Evolutionary conservation across 2,329 filamentous ascomycete genomes (phyloP), one percentile per base, ranked within the genome.

Genomic region (Exophiala bonariae): DNA sequence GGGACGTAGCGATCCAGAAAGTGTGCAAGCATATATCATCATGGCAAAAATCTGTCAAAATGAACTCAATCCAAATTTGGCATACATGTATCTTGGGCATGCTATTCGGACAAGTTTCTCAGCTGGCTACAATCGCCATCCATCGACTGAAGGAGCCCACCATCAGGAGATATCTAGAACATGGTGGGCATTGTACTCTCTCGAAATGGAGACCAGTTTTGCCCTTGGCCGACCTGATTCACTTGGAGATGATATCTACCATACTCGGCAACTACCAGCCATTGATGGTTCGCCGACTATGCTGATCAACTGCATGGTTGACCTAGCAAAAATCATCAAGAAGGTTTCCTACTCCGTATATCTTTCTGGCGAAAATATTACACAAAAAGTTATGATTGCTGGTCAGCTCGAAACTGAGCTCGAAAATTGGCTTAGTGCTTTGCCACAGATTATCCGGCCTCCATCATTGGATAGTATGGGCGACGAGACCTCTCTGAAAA

Each of bases 41-140:
- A 66, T 77, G 64, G 73, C 73, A 4, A 75, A 75, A 54, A 66
- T 76, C 2, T 75, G 73, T 49, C 74, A 76, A 46, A 75, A 76
- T 40, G 72, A 76, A 49, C 59, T 77, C 3, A 74, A 74, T 36
- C 70, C 71, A 2, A 71, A 76, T 44, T 61, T 62, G 54, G 69
- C 73, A 2, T 76, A 76, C 43, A 74, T 74, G 63, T 76, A 75
- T 43, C 64, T 75, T 7, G 74, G 74, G 0, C 63, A 72, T 14
- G 73, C 73, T 2, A 67, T 75, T 8, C 66, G 74, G 22, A 76
- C 71, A 5, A 72, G 72, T n/a, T 55, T 76, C 5, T 70, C 74
- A 3, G 73, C 72, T 44, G 74, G 74, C 4, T 71, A 75, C 43
- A 76, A 76, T 41, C 65, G 74, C 9, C 18, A 17, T 9, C 17